Evolutionary conservation across 495 filamentous ascomycete genomes (phyloP).

Genomic region (Aspergillus homomorphus): DNA sequence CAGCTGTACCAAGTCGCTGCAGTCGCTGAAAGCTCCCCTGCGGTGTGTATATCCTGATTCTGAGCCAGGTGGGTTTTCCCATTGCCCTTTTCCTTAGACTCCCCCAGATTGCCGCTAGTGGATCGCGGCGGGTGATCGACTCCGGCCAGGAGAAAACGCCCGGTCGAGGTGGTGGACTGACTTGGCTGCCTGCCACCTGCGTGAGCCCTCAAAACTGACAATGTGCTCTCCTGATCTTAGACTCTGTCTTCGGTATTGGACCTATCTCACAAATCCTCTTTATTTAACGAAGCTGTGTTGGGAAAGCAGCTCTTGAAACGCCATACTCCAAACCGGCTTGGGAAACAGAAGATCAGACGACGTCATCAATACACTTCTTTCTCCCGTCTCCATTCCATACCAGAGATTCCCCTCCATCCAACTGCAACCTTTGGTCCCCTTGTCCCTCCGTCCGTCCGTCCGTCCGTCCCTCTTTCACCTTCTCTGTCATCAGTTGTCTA

Average conservation of each 20-base stretch:
- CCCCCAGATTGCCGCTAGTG: not conserved
- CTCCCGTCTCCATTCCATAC: not conserved
- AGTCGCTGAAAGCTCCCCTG: not conserved
- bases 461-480: not conserved
- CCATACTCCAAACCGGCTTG: not conserved
- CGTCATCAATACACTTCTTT: constrained; percentile 24
- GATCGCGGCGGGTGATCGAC: not conserved
- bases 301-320: not conserved
- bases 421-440: not conserved
- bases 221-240: not conserved
- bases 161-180: not conserved
- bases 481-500: not conserved
- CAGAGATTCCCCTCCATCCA: not conserved
- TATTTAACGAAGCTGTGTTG: not conserved
- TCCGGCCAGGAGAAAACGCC: not conserved
- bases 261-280: not conserved
- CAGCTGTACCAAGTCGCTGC: too few species aligned
- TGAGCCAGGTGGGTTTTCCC: not conserved
- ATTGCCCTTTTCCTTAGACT: not conserved
- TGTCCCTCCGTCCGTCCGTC: not conserved
- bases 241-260: not conserved
- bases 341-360: constrained; percentile 14
- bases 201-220: not conserved
- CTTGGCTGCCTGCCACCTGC: not conserved
- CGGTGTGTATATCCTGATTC: not conserved